Base-by-base conservation (phyloP, 306 rosid species). In the Castanospermum australe region DNA sequence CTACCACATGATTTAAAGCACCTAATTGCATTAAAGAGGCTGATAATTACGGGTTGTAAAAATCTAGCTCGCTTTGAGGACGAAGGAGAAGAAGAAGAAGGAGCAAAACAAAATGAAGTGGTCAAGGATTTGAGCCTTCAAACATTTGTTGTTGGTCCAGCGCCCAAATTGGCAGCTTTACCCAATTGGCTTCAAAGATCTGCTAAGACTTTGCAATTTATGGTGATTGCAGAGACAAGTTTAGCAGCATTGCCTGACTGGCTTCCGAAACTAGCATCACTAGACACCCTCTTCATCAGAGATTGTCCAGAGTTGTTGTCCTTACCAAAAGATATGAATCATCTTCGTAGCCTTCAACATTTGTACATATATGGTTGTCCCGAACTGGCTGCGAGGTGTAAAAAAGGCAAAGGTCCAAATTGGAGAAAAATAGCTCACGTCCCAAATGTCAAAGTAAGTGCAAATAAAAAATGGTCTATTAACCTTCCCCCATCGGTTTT, bases 391-490 rank as follows among this genome's bases (percentile, higher is more conserved):
- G 81, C 65, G 81, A 65, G 74, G 25, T 77, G 66, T 41, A 77
- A 65, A 8, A 38, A 38, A 38, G 36, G 51, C 74, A n/a, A n/a
- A 50, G 67, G 81, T 20, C 10, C 33, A 24, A 74, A 77, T 21
- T 65, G 81, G 81, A 6, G 10, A 64, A 77, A 77, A 70, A 77
- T 77, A 65, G 65, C 74, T 77, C 81, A 77, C 65, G 48, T 77
- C 44, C 81, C 81, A 65, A 77, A 77, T 51, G 66, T 77, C 52
- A 74, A 77, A 65, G n/a, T n/a, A n/a, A n/a, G 81, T 65, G 15
- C 57, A 36, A 5, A 61, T 24, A n/a, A n/a, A n/a, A n/a, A n/a
- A n/a, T n/a, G n/a, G n/a, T n/a, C n/a, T n/a, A n/a, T n/a, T n/a
- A n/a, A n/a, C n/a, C n/a, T n/a, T n/a, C n/a, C n/a, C n/a, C n/a